phyloP scores from a whole-genome alignment of 2,329 filamentous ascomycete species.

The Alternaria solani region DNA sequence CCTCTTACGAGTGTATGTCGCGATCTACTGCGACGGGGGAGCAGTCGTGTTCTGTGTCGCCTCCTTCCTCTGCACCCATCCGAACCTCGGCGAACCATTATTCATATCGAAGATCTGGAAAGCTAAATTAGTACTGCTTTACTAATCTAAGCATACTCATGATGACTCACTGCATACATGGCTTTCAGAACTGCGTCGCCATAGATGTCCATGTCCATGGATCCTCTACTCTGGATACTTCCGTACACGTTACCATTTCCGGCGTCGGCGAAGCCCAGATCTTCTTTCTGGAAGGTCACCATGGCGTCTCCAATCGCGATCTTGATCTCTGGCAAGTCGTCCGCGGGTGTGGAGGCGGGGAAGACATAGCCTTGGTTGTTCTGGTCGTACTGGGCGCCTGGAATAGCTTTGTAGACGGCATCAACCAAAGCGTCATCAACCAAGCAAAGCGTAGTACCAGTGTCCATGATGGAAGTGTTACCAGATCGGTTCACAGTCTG shows the following conservation, averaged over 20 bases:
- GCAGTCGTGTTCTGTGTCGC: conserved; percentile 24
- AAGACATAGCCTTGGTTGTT: conserved; percentile 63
- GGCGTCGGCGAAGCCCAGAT: conserved; percentile 35
- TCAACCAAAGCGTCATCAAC: conserved; percentile 62
- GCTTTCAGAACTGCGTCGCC: conserved; percentile 35
- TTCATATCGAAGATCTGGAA: conserved; percentile 35
- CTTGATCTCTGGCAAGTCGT: conserved; percentile 25
- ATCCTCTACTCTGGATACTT: conserved; percentile 32
- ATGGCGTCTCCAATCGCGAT: conserved; percentile 30
- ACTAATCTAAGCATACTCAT: neutral
- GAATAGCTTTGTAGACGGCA: conserved; percentile 67
- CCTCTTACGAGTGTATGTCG: neutral
- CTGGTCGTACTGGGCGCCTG: conserved; percentile 58
- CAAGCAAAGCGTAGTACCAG: conserved; percentile 71
- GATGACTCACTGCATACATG: conserved; percentile 31
- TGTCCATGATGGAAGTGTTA: conserved; percentile 66
- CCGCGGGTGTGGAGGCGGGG: conserved; percentile 50
- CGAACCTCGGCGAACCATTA: conserved; percentile 28
- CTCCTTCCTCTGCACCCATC: conserved; percentile 34
- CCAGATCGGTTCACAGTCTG: conserved; percentile 38
- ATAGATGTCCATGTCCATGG: conserved; percentile 34
- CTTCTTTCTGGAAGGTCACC: conserved; percentile 35
- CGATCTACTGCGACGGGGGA: conserved; percentile 21
- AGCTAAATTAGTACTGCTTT: neutral
- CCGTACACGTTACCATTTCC: conserved; percentile 33